These are phyloP conservation scores for Rutstroemia sp. DNA, from an alignment of 2,329 filamentous ascomycete genomes.

Conservation along the genomic window DNA sequence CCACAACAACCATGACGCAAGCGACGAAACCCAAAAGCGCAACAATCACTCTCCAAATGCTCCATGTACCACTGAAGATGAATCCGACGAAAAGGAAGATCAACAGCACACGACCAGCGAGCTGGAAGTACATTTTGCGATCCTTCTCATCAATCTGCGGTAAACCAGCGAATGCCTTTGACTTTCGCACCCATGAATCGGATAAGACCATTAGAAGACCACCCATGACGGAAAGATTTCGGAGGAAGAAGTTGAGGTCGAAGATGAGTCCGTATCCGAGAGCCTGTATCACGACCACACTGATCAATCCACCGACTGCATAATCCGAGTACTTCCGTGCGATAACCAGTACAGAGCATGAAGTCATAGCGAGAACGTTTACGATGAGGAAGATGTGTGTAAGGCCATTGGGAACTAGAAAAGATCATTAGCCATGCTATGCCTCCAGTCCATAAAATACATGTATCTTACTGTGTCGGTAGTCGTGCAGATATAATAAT, in stretches of 20 bases:
- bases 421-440: slow-evolving; percentile 10
- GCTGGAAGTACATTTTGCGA: slow-evolving; percentile 99
- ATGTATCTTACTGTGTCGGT: slow-evolving; percentile 67
- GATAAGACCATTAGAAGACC: slow-evolving; percentile 96
- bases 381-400: slow-evolving; percentile 88
- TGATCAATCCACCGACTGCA: slow-evolving; percentile 83
- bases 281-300: slow-evolving; percentile 85
- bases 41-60: slow-evolving; percentile 77
- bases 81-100: slow-evolving; percentile 98
- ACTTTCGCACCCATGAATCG: slow-evolving; percentile 97
- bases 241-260: slow-evolving; percentile 99
- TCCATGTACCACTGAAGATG: slow-evolving; percentile 92
- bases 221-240: slow-evolving; percentile 95
- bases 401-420: slow-evolving; percentile 72
- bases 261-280: slow-evolving; percentile 97
- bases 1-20: slow-evolving; percentile 97
- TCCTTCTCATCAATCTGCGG: slow-evolving; percentile 97
- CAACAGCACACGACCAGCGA: slow-evolving; percentile 86
- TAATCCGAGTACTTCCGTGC: slow-evolving; percentile 87
- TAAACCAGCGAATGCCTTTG: slow-evolving; percentile 89
- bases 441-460: background rate
- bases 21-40: slow-evolving; percentile 80
- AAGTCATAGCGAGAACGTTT: slow-evolving; percentile 84
- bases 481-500: slow-evolving; percentile 85
- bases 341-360: slow-evolving; percentile 81